These are phyloP conservation scores for Dendrobium catenatum DNA, from an alignment of 106 monocot species.

Conservation along the genomic window DNA sequence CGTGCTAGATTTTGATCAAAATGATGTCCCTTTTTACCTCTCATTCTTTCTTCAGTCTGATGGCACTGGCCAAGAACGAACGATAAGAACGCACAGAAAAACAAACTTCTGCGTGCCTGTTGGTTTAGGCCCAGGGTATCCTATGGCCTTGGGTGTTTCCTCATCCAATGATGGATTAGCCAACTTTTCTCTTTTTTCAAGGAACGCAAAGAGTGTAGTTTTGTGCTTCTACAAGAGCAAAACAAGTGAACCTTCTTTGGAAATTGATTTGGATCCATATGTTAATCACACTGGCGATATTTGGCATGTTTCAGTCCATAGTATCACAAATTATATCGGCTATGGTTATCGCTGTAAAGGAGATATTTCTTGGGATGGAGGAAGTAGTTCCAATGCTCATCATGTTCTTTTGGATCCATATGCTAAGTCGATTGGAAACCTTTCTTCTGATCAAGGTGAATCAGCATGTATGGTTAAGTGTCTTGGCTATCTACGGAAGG, in stretches of 20 bases:
- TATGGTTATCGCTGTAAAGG: conserved; percentile 78
- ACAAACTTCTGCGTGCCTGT: conserved; percentile 75
- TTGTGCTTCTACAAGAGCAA: conserved; percentile 51
- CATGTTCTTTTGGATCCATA: conserved; percentile 82
- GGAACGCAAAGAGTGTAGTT: conserved; percentile 61
- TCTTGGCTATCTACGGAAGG: conserved; percentile 33
- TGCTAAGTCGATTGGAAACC: conserved; percentile 40
- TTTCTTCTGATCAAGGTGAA: conserved; percentile 29
- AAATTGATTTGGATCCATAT: conserved; percentile 76
- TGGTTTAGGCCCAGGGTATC: conserved; percentile 47
- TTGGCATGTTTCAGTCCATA: conserved; percentile 63
- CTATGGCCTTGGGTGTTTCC: conserved; percentile 66
- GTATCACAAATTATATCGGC: conserved; percentile 23
- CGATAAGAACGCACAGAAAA: conserved; percentile 48
- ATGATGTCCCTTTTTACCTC: conserved; percentile 48
- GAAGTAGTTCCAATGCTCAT: conserved; percentile 27
- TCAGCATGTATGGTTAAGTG: conserved; percentile 32
- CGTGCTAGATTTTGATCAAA: conserved; percentile 39
- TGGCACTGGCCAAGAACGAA: conserved; percentile 15
- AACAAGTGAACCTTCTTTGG: conserved; percentile 35
- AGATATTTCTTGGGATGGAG: conserved; percentile 21
- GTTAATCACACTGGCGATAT: conserved; percentile 68
- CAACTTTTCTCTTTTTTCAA: conserved; percentile 75
- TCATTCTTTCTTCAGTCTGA: conserved; percentile 42
- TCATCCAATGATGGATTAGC: conserved; percentile 34